Evolutionary conservation across 495 filamentous ascomycete species (phyloP), one percentile per base, ranked within the genome.

Genomic region (Articulospora tetracladia): DNA sequence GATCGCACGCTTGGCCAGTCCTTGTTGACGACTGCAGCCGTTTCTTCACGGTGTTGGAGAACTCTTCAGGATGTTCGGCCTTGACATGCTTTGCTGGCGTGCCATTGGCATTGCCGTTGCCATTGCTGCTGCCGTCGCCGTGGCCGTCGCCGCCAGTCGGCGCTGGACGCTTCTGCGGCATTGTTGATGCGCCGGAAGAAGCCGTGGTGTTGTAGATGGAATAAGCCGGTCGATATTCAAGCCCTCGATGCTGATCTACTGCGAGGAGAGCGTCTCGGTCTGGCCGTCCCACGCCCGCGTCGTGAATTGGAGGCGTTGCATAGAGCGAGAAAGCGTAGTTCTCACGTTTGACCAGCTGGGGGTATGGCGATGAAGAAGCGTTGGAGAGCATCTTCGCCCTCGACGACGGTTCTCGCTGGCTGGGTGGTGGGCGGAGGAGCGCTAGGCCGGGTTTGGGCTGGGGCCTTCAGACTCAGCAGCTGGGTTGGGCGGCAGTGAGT

Each of bases 1-100:
- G 81, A 68, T 96, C 92, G 78, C 92, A 97, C 3, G 92, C 92
- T 70, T 94, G 91, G 2, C 90, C 89, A 0, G 89, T 94, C 19
- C 91, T 80, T 20, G 81, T 85, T 53, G 85, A 86, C 20, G 78
- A 80, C 60, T 79, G 77, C 52, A 86, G 72, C 66, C 82, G 83
- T 72, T 80, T 85, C 75, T 82, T 84, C 34, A 91, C 85, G 49
- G 81, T 79, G 58, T 76, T 82, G 2, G 87, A 90, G 64, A 89
- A 89, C 51, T 90, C 84, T 25, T 83, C 81, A 34, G 81, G 70
- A 56, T 74, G 76, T 48, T 81, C 78, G n/a, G 78, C 59, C 34
- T 77, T 74, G 41, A 74, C 68, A 50, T 78, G 60, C 65, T 81
- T 83, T 4, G 52, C 30, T 0, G 66, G 57, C 34, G 58, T 26